Percentiles rank a stretch among this genome's conserved stretches.
Evolutionary conservation across 2,329 filamentous ascomycete species (phyloP).

Genomic region (Cytospora paraplurivora): DNA sequence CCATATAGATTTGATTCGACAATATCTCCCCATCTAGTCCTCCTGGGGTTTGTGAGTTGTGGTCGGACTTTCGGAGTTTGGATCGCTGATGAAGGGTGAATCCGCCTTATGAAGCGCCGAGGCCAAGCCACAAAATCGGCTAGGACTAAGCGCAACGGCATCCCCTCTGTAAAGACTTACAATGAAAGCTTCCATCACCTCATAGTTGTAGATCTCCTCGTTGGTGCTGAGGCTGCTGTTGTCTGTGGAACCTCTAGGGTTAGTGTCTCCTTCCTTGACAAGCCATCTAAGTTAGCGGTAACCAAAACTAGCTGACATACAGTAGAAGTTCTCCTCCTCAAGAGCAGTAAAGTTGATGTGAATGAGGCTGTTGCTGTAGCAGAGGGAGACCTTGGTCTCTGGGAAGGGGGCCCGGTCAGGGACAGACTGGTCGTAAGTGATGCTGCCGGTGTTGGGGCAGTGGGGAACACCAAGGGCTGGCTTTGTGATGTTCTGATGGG

Average conservation of each 20-base stretch:
- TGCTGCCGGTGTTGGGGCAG: constrained; percentile 41
- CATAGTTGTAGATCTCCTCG: constrained; percentile 50
- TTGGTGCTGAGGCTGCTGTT: constrained; percentile 41
- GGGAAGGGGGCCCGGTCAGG: constrained; percentile 46
- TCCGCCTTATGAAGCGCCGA: too few relatives aligned
- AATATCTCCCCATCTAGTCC: too few relatives aligned
- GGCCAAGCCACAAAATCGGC: too few relatives aligned
- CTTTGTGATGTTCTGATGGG: constrained; percentile 1
- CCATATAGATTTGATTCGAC: too few relatives aligned
- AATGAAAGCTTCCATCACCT: constrained; percentile 55
- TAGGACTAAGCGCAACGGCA: background rate
- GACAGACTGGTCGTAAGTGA: constrained; percentile 46
- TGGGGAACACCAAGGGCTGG: constrained; percentile 41
- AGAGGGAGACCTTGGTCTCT: constrained; percentile 48
- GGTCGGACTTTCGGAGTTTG: too few relatives aligned
- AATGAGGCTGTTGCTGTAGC: constrained; percentile 46
- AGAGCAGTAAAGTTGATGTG: constrained; percentile 47
- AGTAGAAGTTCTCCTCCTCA: constrained; percentile 51
- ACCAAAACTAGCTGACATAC: constrained; percentile 40
- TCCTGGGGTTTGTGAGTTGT: too few relatives aligned
- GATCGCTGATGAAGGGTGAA: background rate
- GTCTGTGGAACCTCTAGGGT: constrained; percentile 2
- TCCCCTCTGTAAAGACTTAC: constrained; percentile 6
- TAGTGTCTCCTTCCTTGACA: background rate
- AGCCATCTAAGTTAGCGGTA: background rate